Evolutionary conservation across 2,329 filamentous ascomycete species (phyloP), one percentile per base, ranked within the genome.

Genomic region (Colletotrichum lini): DNA sequence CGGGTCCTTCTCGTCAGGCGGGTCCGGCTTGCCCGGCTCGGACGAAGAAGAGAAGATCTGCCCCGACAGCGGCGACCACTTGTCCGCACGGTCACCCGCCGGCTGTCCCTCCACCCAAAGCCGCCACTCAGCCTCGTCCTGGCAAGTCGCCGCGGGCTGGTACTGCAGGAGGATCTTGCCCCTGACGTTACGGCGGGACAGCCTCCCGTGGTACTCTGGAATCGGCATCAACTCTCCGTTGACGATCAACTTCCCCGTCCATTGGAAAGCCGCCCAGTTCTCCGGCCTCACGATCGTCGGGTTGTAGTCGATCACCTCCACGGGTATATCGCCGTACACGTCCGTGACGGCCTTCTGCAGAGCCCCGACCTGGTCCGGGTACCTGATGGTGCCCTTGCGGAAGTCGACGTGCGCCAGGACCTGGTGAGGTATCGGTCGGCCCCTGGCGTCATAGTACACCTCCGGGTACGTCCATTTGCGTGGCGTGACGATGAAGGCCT

Each of bases 391-490:
- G 15, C 52, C 30, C 52, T 12, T 30, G 30, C 38, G 52, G 8
- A n/a, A 12, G 4, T 54, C 5, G 52, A 21, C 5, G 2, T 38
- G 2, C 16, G 35, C 38, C 2, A 54, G 4, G 3, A 54, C 5
- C 2, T 18, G 16, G 4, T 54, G 30, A 1, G 52, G 52, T 8
- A 54, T 21, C 15, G 0, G 0, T 1, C 4, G 52, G 52, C 30
- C 30, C 30, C 7, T 4, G 13, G 30, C 2, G 3, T 38, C 30
- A 0, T 0, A 2, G 30, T 38, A 54, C 2, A 38, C 4, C 0
- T 5, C 2, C 5, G 9, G 52, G 18, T 4, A 3, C 18, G 5
- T 10, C 30, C 3, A 16, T 4, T 35, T 35, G 8, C 52, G 52
- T 4, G 52, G 52, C 23, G 52, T 54, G 52, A 54, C 52, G 18